A percentile compares a stretch with the other conserved stretches of the same genome.
Evolutionary conservation across 1,284 basidiomycete genomes (phyloP).

Genomic region (Ustilago xerochloae): DNA sequence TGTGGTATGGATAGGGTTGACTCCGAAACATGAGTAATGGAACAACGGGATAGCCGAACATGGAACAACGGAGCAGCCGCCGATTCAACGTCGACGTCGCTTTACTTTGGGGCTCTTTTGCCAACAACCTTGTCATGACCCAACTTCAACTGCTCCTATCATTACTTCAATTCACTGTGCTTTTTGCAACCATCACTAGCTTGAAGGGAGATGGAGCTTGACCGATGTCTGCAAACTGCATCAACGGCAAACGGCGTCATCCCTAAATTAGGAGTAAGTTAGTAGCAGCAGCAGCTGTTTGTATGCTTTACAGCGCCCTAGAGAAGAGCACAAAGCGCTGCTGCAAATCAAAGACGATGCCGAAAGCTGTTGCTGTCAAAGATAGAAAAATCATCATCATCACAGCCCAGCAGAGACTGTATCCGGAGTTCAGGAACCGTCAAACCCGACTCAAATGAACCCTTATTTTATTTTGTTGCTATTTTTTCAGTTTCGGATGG

Average conservation of each 20-base stretch:
- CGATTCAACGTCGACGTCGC: not conserved
- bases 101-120: not conserved
- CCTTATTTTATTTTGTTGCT: not conserved
- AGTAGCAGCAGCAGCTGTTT: no score
- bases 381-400: not conserved
- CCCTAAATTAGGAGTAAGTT: no score
- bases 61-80: not conserved
- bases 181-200: no score
- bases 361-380: not conserved
- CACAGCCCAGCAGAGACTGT: not conserved
- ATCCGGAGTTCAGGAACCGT: constrained; percentile 18
- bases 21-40: not conserved
- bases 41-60: not conserved
- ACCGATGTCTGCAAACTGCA: no score
- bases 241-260: no score
- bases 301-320: no score
- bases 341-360: not conserved
- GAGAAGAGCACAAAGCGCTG: no score
- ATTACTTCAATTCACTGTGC: no score
- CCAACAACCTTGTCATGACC: not conserved
- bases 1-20: no score
- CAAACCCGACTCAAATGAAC: constrained; percentile 22
- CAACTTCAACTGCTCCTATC: no score
- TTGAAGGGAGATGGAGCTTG: no score
- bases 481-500: not conserved